Evolutionary conservation across 2,329 filamentous ascomycete genomes (phyloP).

Genomic region (Berkeleyomyces basicola): DNA sequence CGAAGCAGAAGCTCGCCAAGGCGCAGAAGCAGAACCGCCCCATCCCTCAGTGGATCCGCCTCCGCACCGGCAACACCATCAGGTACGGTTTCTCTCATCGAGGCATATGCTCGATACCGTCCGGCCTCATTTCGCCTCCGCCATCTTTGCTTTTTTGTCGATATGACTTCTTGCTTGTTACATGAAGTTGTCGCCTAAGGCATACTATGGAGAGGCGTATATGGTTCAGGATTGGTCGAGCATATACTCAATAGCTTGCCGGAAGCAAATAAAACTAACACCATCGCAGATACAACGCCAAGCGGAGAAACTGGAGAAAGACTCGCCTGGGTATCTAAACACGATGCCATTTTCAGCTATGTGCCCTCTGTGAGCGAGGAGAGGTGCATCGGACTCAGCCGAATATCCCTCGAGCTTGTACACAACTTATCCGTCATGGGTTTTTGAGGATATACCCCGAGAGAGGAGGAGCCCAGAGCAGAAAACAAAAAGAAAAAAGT

Average conservation of each 20-base stretch:
- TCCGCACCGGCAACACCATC: slow-evolving; percentile 98
- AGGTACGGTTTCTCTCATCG: slow-evolving; percentile 43
- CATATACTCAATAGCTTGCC: background rate
- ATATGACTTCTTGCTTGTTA: background rate
- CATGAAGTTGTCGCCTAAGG: background rate
- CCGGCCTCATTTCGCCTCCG: background rate
- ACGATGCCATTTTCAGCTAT: slow-evolving; percentile 12
- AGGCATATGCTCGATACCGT: background rate
- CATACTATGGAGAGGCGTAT: background rate
- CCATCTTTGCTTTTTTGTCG: background rate
- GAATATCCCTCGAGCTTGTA: slow-evolving; percentile 10
- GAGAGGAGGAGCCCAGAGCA: slow-evolving; percentile 9
- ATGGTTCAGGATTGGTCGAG: background rate
- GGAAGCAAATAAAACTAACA: slow-evolving; percentile 1
- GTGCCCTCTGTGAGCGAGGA: slow-evolving; percentile 13
- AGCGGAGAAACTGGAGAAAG: slow-evolving; percentile 99
- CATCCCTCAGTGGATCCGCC: slow-evolving; percentile 98
- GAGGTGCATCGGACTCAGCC: slow-evolving; percentile 8
- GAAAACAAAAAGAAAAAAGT: slow-evolving; percentile 11
- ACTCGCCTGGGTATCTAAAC: slow-evolving; percentile 94
- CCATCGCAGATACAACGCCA: slow-evolving; percentile 83
- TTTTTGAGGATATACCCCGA: slow-evolving; percentile 10
- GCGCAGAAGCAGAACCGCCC: slow-evolving; percentile 99
- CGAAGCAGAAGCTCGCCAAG: slow-evolving; percentile 99
- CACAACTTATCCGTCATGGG: slow-evolving; percentile 8